Evolutionary conservation across 1,139 yeast species (phyloP), one percentile per base, ranked within the genome.

Genomic region (Hansenula sp.): DNA sequence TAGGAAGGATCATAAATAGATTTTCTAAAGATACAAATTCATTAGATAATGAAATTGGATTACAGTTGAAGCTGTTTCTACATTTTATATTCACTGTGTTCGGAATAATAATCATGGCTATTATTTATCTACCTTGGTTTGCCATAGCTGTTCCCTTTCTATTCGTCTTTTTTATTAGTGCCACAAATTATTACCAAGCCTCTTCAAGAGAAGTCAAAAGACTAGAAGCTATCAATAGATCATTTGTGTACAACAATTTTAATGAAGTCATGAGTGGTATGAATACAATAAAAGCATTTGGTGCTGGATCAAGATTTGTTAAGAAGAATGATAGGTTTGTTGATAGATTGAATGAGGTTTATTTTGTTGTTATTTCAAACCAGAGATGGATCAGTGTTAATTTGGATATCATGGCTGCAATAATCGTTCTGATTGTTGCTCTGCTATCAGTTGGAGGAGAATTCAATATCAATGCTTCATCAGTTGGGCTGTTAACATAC

Each of bases 171-270:
- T 74, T 77, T 46, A 62, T 79, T 10, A 60, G 74, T 15, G 66
- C 83, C 43, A 74, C 87, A 1, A 70, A 74, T 45, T 84, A 72
- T 58, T 87, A 84, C 58, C 88, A 87, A 58, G 83, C 80, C 44
- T 79, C 90, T n/a, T 82, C 91, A 12, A 76, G 95, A 61, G 96
- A 89, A 61, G 68, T 89, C 50, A 89, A 89, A 63, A 78, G 96
- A 55, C 66, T 89, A 55, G 96, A 89, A 61, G 88, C 96, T 3
- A 60, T 77, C 10, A 76, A 83, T 57, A 73, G 96, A 58, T 87
- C 96, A 0, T 73, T 75, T 47, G 90, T 88, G 46, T 88, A 83
- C 67, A 77, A 86, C 50, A 84, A 85, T 54, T 84, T 87, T 60
- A 81, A 81, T 52, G 96, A 89, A 62, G 71, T 85, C 2, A 69